These are phyloP conservation scores for Trypanosoma caninum DNA, from an alignment of 208 protist species.

Conservation along the genomic window DNA sequence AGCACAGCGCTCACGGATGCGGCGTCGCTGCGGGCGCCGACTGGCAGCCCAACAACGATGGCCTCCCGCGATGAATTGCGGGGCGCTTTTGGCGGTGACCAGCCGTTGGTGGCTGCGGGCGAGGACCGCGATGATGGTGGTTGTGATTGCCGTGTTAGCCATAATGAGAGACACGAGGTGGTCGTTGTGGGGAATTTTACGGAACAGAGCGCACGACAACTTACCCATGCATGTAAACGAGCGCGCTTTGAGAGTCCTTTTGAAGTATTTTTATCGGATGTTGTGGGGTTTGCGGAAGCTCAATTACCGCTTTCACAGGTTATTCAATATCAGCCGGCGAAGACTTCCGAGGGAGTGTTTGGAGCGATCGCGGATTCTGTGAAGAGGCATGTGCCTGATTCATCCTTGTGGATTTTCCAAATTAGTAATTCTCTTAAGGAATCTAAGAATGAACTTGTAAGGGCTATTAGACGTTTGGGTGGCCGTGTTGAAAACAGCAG, in stretches of 20 bases:
- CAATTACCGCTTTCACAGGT: conserved; percentile 15
- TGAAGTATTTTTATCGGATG: neutral
- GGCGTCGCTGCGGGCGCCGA: neutral
- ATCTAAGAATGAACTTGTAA: conserved; percentile 32
- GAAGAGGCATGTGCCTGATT: neutral
- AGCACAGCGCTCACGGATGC: neutral
- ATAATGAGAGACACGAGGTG: too few species aligned
- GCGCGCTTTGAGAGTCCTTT: neutral
- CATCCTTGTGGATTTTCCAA: conserved; percentile 48
- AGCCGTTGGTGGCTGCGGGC: too few species aligned
- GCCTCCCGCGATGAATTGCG: conserved; percentile 3
- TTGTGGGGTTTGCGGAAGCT: neutral
- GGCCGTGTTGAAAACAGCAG: conserved; percentile 39
- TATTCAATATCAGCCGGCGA: conserved; percentile 17
- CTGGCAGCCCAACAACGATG: neutral
- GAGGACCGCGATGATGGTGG: too few species aligned
- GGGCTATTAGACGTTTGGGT: conserved; percentile 40
- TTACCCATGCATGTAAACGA: too few species aligned
- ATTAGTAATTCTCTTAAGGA: conserved; percentile 56
- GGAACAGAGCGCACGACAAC: too few species aligned
- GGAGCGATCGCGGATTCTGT: neutral
- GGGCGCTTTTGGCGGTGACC: neutral
- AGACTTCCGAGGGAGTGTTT: neutral
- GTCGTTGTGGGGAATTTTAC: too few species aligned
- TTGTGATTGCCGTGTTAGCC: too few species aligned